phyloP scores from a whole-genome alignment of 306 rosid genomes.

The Hylodesmum podocarpum region DNA sequence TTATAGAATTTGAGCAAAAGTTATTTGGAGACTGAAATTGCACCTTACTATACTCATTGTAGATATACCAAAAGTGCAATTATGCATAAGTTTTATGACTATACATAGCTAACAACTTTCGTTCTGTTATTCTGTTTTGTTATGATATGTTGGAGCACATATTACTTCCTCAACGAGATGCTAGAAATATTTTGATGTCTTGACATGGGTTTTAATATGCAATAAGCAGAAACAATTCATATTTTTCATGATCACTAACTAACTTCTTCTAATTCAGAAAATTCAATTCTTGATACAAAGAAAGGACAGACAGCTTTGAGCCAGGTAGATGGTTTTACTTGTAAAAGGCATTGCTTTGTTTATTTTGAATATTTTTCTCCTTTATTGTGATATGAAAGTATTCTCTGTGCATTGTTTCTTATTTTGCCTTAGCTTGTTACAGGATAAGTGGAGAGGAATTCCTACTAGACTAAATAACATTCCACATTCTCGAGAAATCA shows the following conservation, averaged over 20 bases:
- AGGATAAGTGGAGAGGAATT: conserved; percentile 95
- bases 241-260: conserved; percentile 4
- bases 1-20: background rate
- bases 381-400: conserved; percentile 9
- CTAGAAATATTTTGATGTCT: background rate
- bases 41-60: background rate
- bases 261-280: conserved; percentile 48
- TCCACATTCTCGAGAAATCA: conserved; percentile 91
- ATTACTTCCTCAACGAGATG: background rate
- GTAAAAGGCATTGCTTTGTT: conserved; percentile 16
- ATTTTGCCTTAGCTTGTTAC: conserved; percentile 50
- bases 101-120: background rate
- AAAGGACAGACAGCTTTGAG: conserved; percentile 41
- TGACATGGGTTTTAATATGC: conserved; percentile 13
- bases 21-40: background rate
- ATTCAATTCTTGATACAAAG: conserved; percentile 41
- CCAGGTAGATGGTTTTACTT: conserved; percentile 45
- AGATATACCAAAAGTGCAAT: background rate
- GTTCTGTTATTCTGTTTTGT: background rate
- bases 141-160: background rate
- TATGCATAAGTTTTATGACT: background rate
- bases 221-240: background rate
- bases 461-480: conserved; percentile 92
- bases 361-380: background rate
- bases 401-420: conserved; percentile 35